Conservation (phyloP, 2,329 filamentous ascomycete genomes). For the Periconia sp. region DNA sequence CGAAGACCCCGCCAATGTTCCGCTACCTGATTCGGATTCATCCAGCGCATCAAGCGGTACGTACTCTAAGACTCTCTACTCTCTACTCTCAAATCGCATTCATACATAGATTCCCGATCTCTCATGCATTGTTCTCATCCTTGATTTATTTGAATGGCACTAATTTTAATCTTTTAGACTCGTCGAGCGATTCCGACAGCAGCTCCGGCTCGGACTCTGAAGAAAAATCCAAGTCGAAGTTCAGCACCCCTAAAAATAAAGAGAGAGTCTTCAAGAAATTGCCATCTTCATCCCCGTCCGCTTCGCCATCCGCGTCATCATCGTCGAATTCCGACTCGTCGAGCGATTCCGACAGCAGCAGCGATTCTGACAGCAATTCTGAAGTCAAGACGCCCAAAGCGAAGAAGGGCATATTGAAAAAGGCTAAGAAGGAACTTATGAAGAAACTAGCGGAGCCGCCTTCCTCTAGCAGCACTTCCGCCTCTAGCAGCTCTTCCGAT, state of each 20-base stretch:
- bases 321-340: conserved; percentile 33
- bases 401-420: conserved; percentile 21
- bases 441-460: no score
- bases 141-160: conserved; percentile 13
- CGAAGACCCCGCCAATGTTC: conserved; percentile 24
- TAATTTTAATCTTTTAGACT: conserved; percentile 8
- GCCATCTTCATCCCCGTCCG: conserved; percentile 1
- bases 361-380: background rate
- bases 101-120: conserved; percentile 24
- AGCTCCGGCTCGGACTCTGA: conserved; percentile 32
- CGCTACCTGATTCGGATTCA: conserved; percentile 31
- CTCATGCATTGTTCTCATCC: no score
- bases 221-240: conserved; percentile 15
- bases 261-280: conserved; percentile 14
- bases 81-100: conserved; percentile 19
- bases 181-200: conserved; percentile 22
- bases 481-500: background rate
- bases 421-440: conserved; percentile 8
- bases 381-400: background rate
- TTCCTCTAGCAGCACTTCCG: no score
- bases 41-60: conserved; percentile 26
- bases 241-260: conserved; percentile 14
- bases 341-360: conserved; percentile 14
- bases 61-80: no score
- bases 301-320: conserved; percentile 29